Percentiles rank a stretch among this genome's conserved stretches.
Conservation (phyloP, 1,284 basidiomycete species). For the Gomphus bonarii region DNA sequence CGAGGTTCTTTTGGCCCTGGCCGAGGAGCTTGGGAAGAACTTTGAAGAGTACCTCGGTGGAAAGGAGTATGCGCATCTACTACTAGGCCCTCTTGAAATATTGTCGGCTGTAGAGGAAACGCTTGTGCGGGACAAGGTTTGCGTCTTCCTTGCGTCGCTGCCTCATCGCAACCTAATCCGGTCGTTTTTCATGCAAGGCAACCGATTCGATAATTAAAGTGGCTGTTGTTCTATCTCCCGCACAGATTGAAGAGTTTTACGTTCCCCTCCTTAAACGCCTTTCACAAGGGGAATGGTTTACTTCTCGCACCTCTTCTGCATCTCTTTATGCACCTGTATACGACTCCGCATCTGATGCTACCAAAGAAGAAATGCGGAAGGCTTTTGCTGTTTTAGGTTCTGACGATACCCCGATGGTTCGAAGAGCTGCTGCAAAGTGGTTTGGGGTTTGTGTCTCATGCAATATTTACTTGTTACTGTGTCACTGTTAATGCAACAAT, state of each 20-base stretch:
- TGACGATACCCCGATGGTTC: slow-evolving; percentile 99
- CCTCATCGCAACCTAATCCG: slow-evolving; percentile 4
- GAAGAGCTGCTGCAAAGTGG: slow-evolving; percentile 93
- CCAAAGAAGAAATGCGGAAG: slow-evolving; percentile 87
- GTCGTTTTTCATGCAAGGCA: slow-evolving; percentile 43
- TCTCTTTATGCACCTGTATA: slow-evolving; percentile 94
- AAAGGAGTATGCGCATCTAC: slow-evolving; percentile 75
- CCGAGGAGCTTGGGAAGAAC: slow-evolving; percentile 89
- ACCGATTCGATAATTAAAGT: slow-evolving; percentile 96
- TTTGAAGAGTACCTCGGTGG: slow-evolving; percentile 96
- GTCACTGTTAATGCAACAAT: not conserved
- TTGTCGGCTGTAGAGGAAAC: slow-evolving; percentile 97
- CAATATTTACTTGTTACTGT: not conserved
- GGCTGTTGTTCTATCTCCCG: slow-evolving; percentile 65
- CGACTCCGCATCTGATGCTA: slow-evolving; percentile 56
- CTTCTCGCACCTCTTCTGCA: slow-evolving; percentile 94
- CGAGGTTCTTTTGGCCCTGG: slow-evolving; percentile 92
- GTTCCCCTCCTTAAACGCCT: slow-evolving; percentile 88
- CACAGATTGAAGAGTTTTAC: slow-evolving; percentile 86
- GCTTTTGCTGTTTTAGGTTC: slow-evolving; percentile 77
- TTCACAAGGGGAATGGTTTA: slow-evolving; percentile 97
- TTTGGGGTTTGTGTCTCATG: slow-evolving; percentile 55
- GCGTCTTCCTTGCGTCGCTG: slow-evolving; percentile 16
- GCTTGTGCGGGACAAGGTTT: slow-evolving; percentile 93
- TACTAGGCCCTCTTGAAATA: slow-evolving; percentile 92